Conservation (phyloP, 2,329 filamentous ascomycete species). For the Cladobotryum protrusum region DNA sequence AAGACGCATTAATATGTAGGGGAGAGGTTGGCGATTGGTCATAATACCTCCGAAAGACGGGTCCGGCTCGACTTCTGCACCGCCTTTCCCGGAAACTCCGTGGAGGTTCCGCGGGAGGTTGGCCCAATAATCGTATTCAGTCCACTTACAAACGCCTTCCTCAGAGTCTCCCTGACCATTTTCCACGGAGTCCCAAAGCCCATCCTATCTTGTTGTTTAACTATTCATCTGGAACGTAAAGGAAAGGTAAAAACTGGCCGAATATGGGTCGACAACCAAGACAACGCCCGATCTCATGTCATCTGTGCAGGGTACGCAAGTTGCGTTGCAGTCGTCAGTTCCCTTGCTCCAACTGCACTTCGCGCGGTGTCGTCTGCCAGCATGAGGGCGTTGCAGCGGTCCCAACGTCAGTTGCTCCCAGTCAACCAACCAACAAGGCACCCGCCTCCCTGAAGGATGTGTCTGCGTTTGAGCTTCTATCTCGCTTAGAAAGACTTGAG, state of each 20-base stretch:
- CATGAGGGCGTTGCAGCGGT: constrained; percentile 11
- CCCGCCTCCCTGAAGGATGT: constrained; percentile 12
- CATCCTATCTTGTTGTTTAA: no score
- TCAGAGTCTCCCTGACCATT: no score
- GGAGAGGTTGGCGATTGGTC: no score
- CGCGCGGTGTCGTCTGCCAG: constrained; percentile 28
- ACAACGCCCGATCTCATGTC: constrained; percentile 30
- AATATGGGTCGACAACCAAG: constrained; percentile 28
- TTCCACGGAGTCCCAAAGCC: no score
- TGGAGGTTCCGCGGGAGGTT: no score
- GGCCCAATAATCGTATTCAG: no score
- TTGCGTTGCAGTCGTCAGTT: constrained; percentile 31
- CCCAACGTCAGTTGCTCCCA: constrained; percentile 3
- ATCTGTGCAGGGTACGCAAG: constrained; percentile 30
- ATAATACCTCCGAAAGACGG: no score
- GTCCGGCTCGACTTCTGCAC: no score
- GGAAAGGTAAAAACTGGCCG: background rate
- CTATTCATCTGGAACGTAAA: no score
- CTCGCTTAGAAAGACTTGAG: constrained; percentile 19
- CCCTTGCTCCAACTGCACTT: constrained; percentile 31
- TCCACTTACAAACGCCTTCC: no score
- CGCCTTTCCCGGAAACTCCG: no score
- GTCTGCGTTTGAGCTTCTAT: constrained; percentile 17
- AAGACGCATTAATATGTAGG: no score
- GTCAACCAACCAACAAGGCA: background rate